phyloP scores from a whole-genome alignment of 2,329 filamentous ascomycete genomes.

The Aspergillus ochraceus region DNA sequence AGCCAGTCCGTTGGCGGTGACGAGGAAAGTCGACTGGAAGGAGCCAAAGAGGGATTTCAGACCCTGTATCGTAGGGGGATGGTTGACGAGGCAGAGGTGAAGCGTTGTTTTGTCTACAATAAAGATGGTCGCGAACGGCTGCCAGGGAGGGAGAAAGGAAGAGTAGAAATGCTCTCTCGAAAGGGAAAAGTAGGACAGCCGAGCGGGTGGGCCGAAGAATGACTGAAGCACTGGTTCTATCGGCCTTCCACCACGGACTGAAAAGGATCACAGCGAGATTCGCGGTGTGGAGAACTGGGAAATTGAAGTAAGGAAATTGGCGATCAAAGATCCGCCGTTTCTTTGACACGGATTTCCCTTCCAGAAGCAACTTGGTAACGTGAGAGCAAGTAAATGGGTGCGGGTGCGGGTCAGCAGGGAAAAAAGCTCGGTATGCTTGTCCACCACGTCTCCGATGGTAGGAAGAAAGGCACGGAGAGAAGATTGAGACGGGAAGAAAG shows the following conservation, averaged over 20 bases:
- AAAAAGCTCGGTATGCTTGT: not conserved
- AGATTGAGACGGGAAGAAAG: not conserved
- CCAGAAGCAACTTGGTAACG: not conserved
- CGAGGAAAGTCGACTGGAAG: not conserved
- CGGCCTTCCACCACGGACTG: not conserved
- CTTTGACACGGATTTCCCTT: not conserved
- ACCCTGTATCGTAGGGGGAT: not conserved
- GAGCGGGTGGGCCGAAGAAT: conserved; percentile 21
- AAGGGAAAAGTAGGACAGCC: conserved; percentile 20
- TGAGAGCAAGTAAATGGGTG: not conserved
- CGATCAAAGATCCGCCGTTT: not conserved
- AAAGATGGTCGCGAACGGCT: conserved; percentile 24
- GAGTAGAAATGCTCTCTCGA: conserved; percentile 18
- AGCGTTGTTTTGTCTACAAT: conserved; percentile 12
- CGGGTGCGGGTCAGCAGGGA: not conserved
- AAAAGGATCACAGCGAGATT: not conserved
- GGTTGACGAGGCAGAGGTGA: not conserved
- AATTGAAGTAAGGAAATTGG: not conserved
- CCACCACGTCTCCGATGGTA: not conserved
- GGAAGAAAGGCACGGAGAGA: conserved; percentile 1
- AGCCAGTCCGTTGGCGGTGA: conserved; percentile 9
- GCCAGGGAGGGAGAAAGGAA: conserved; percentile 29
- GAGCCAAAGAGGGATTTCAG: not conserved
- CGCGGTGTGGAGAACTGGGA: not conserved
- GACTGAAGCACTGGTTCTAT: not conserved